Percentiles rank a stretch among this genome's conserved stretches.
These are phyloP conservation scores for Aethionema arabicum DNA, from an alignment of 345 rosid genomes.

Conservation along the genomic window DNA sequence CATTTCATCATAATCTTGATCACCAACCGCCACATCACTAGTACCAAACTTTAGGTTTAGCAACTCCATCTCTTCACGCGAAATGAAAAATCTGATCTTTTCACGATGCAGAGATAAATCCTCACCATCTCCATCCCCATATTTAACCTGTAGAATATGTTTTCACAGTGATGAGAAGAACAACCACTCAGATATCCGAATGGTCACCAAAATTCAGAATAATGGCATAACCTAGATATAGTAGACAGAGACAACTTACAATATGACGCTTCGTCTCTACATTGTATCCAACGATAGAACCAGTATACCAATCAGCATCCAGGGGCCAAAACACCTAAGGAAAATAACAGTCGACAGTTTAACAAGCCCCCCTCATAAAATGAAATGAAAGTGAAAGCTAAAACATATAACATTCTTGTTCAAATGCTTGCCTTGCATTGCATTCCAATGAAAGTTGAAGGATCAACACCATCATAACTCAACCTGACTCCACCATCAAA, in stretches of 20 bases:
- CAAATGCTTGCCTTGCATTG: conserved; percentile 81
- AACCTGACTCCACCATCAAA: conserved; percentile 46
- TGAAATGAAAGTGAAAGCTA: conserved; percentile 1
- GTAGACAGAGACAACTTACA: conserved; percentile 45
- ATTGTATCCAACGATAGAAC: conserved; percentile 62
- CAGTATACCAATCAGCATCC: conserved; percentile 94
- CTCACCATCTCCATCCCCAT: conserved; percentile 86
- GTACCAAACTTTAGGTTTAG: conserved; percentile 48
- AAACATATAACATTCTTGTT: conserved; percentile 17
- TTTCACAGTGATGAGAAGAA: conserved; percentile 20
- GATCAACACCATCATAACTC: conserved; percentile 70
- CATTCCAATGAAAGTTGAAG: conserved; percentile 61
- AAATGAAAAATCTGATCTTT: conserved; percentile 60
- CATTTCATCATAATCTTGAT: conserved; percentile 79
- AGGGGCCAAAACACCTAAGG: conserved; percentile 95
- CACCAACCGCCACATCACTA: conserved; percentile 48
- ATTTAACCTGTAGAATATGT: conserved; percentile 58
- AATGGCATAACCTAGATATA: conserved; percentile 11
- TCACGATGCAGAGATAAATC: conserved; percentile 64
- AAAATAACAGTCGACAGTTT: conserved; percentile 27
- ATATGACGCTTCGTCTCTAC: conserved; percentile 57
- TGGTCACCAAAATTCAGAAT: conserved; percentile 4
- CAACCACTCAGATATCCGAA: conserved; percentile 4
- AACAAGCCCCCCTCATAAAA: background rate
- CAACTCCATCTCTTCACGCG: conserved; percentile 68